phyloP scores from a whole-genome alignment of 2,329 filamentous ascomycete species.

The Fusarium transvaalense region DNA sequence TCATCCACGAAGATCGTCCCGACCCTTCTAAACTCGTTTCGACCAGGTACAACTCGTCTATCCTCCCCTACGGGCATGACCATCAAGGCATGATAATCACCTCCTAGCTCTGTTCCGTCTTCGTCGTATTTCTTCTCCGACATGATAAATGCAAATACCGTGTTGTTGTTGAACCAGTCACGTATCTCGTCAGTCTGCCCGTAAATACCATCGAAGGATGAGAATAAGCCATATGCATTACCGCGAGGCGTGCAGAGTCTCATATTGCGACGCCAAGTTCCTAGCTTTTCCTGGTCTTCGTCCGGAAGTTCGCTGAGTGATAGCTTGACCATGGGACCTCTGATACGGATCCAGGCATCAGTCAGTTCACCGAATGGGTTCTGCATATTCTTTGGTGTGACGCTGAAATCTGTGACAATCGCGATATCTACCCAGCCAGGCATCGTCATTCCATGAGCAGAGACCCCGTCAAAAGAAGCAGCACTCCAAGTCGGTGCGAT shows the following conservation, averaged over 20 bases:
- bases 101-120: fast-evolving
- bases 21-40: background rate
- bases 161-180: background rate
- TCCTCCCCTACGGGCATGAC: background rate
- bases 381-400: conserved; percentile 3
- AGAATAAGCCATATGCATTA: background rate
- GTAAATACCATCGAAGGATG: background rate
- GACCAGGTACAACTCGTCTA: background rate
- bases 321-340: background rate
- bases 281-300: background rate
- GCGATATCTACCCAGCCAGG: conserved; percentile 17
- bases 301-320: conserved; percentile 2
- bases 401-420: background rate
- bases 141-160: background rate
- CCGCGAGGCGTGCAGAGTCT: conserved; percentile 17
- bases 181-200: background rate
- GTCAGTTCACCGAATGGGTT: conserved; percentile 18
- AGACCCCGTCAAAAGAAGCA: background rate
- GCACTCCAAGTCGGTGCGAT: conserved; percentile 29
- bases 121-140: background rate
- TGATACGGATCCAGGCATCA: conserved; percentile 7
- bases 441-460: background rate
- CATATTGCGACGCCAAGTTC: background rate
- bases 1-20: background rate
- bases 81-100: background rate